phyloP scores from a whole-genome alignment of 2,329 filamentous ascomycete species.

The Claviceps quebecensis region DNA sequence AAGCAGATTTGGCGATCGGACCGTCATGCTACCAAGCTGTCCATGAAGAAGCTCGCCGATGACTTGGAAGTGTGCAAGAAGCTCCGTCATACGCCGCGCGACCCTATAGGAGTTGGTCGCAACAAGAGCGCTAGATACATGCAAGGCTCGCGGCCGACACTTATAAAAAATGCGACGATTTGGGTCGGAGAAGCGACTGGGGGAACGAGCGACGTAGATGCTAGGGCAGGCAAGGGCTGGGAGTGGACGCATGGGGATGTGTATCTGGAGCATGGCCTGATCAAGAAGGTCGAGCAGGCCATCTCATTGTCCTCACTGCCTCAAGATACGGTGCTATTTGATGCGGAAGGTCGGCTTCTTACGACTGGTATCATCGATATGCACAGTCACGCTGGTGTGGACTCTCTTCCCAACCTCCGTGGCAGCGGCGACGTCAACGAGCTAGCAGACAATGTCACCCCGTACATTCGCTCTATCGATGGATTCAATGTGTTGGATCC shows the following conservation, averaged over 20 bases:
- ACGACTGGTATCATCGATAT: conserved; percentile 59
- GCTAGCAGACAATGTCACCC: conserved; percentile 48
- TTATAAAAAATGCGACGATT: conserved; percentile 52
- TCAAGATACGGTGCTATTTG: conserved; percentile 34
- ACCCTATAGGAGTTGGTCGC: conserved; percentile 41
- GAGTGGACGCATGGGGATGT: conserved; percentile 48
- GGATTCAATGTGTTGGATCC: conserved; percentile 48
- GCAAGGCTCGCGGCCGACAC: conserved; percentile 41
- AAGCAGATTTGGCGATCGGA: conserved; percentile 22
- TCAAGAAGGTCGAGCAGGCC: conserved; percentile 34
- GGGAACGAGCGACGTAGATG: conserved; percentile 37
- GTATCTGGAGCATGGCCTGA: conserved; percentile 45
- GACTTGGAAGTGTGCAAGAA: conserved; percentile 42
- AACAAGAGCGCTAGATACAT: conserved; percentile 47
- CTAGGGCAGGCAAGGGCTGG: conserved; percentile 43
- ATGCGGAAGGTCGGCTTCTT: conserved; percentile 46
- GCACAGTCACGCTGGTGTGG: conserved; percentile 53
- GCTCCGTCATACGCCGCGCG: conserved; percentile 38
- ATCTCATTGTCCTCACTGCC: conserved; percentile 31
- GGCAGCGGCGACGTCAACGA: conserved; percentile 51
- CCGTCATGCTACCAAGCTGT: conserved; percentile 25
- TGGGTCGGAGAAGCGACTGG: conserved; percentile 48
- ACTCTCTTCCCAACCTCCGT: conserved; percentile 37
- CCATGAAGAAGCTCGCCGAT: conserved; percentile 34
- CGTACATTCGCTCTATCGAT: conserved; percentile 54